phyloP scores from a whole-genome alignment of 1,284 basidiomycete species.

The Phylloporus sp. region DNA sequence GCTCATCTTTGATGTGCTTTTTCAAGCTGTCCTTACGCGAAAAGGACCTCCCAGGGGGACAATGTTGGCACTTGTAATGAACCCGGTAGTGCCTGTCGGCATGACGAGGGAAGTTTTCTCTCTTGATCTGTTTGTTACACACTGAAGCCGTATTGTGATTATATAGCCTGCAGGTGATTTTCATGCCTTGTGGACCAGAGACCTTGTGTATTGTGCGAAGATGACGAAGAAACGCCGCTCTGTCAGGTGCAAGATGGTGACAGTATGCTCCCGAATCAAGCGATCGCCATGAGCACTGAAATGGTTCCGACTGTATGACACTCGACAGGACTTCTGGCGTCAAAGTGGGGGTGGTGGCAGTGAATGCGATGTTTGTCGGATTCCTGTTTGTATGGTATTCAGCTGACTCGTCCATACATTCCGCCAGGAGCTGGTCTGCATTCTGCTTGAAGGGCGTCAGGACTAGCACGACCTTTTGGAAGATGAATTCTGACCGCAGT shows the following conservation, averaged over 20 bases:
- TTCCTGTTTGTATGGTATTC: not conserved
- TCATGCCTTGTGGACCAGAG: conserved; percentile 7
- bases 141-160: conserved; percentile 10
- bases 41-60: conserved; percentile 22
- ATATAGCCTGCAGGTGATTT: conserved; percentile 20
- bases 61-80: conserved; percentile 24
- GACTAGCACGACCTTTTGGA: not conserved
- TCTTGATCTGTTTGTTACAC: conserved; percentile 16
- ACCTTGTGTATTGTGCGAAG: conserved; percentile 18
- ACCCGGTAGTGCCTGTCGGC: conserved; percentile 27
- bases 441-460: not conserved
- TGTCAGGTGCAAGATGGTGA: conserved; percentile 3
- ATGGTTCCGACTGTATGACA: not conserved
- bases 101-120: conserved; percentile 31
- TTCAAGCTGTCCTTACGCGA: conserved; percentile 29
- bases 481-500: not conserved
- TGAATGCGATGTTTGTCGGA: not conserved
- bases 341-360: not conserved
- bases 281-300: conserved; percentile 22
- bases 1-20: conserved; percentile 22
- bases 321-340: not conserved
- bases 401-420: not conserved
- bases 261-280: conserved; percentile 11
- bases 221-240: conserved; percentile 27
- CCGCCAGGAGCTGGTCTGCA: not conserved